A percentile compares a stretch with the other conserved stretches of the same genome.
Evolutionary conservation across 805 yeast species (phyloP).

Genomic region (Spencermartinsiella europaea): DNA sequence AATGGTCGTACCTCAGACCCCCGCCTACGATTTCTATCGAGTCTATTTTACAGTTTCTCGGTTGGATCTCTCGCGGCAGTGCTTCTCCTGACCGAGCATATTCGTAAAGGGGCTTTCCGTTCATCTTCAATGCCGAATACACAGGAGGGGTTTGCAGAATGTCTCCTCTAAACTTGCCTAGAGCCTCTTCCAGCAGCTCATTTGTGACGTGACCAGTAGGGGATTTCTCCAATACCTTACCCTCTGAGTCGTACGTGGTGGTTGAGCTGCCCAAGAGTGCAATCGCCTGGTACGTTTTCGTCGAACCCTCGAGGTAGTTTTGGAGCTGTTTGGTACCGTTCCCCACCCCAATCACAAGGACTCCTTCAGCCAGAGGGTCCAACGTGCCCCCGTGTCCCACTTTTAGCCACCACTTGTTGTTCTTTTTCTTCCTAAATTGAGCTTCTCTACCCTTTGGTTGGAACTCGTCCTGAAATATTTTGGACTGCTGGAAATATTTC

Average conservation of each 20-base stretch:
- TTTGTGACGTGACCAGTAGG: conserved; percentile 52
- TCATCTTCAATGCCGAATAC: conserved; percentile 88
- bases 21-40: conserved; percentile 51
- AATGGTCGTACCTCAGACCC: conserved; percentile 51
- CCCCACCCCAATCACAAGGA: conserved; percentile 85
- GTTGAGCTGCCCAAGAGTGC: conserved; percentile 88
- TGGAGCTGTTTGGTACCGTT: conserved; percentile 79
- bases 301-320: conserved; percentile 64
- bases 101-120: conserved; percentile 90
- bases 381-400: conserved; percentile 98
- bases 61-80: conserved; percentile 75
- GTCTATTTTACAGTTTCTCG: conserved; percentile 62
- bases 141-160: conserved; percentile 91
- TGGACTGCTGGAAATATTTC: conserved; percentile 52
- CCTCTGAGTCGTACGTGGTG: conserved; percentile 91
- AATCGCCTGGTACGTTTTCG: conserved; percentile 74
- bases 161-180: conserved; percentile 69
- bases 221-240: conserved; percentile 62
- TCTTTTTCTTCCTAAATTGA: conserved; percentile 24
- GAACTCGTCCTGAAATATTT: conserved; percentile 43
- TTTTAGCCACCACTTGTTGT: conserved; percentile 56
- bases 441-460: conserved; percentile 31
- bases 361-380: conserved; percentile 96
- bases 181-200: conserved; percentile 45
- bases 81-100: conserved; percentile 88